phyloP scores from a whole-genome alignment of 306 rosid species.

The Cucumis hystrix region DNA sequence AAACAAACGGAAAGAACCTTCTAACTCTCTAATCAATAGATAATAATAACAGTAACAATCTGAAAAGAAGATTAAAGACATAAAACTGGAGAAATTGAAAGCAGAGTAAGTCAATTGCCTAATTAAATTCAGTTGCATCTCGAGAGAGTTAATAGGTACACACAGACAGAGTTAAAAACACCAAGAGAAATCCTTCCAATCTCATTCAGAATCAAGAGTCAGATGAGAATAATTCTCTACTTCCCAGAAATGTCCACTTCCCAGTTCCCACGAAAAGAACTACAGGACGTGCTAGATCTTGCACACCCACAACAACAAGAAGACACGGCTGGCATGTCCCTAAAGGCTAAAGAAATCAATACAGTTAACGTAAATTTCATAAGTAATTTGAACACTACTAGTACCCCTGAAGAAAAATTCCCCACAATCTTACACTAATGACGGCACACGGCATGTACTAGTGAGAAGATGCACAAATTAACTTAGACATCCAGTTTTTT shows the following conservation, averaged over 20 bases:
- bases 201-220: background rate
- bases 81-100: background rate
- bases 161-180: background rate
- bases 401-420: background rate
- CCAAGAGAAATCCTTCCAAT: background rate
- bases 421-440: background rate
- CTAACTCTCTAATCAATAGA: no score
- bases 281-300: background rate
- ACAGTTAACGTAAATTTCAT: background rate
- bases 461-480: background rate
- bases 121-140: background rate
- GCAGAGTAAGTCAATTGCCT: background rate
- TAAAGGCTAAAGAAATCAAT: background rate
- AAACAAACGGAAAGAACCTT: background rate
- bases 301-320: background rate
- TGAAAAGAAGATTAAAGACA: background rate
- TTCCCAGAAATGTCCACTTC: background rate
- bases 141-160: background rate
- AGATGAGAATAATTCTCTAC: background rate
- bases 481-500: background rate
- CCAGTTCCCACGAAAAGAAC: background rate
- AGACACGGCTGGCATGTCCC: background rate
- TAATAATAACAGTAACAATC: background rate
- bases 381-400: background rate
- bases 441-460: background rate